Evolutionary conservation across 768 basidiomycete species (phyloP).

Genomic region (Boletus patriciae): DNA sequence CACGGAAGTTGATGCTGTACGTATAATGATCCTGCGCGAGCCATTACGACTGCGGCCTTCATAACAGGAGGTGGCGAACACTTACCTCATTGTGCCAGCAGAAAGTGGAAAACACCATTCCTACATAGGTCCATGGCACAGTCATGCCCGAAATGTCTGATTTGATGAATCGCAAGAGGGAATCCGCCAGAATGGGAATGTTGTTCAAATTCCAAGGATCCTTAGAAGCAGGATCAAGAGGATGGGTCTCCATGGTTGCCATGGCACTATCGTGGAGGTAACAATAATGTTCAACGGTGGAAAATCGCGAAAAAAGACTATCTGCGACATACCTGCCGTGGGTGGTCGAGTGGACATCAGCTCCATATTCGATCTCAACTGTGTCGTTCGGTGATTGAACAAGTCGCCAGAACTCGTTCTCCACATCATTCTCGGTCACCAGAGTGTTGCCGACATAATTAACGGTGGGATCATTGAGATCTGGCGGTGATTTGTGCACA

Average conservation of each 20-base stretch:
- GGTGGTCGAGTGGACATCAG: slow-evolving; percentile 95
- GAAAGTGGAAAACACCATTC: slow-evolving; percentile 98
- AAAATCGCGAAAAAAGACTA: slow-evolving; percentile 17
- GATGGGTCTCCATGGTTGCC: slow-evolving; percentile 94
- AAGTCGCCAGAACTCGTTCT: slow-evolving; percentile 95
- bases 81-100: slow-evolving; percentile 98
- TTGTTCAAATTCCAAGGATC: slow-evolving; percentile 99
- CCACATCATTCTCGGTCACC: slow-evolving; percentile 90
- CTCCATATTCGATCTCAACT: slow-evolving; percentile 99
- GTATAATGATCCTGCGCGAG: slow-evolving; percentile 87
- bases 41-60: slow-evolving; percentile 24
- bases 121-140: slow-evolving; percentile 98
- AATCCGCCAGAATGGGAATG: slow-evolving; percentile 89
- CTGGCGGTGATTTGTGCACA: slow-evolving; percentile 27
- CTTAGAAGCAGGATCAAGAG: slow-evolving; percentile 79
- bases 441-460: slow-evolving; percentile 57
- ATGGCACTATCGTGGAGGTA: slow-evolving; percentile 62
- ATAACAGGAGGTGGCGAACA: slow-evolving; percentile 17
- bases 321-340: slow-evolving; percentile 80
- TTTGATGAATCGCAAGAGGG: slow-evolving; percentile 94
- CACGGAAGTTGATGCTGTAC: slow-evolving; percentile 92
- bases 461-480: slow-evolving; percentile 50
- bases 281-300: slow-evolving; percentile 29
- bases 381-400: slow-evolving; percentile 88
- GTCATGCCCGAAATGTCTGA: slow-evolving; percentile 99